phyloP scores from a whole-genome alignment of 2,329 filamentous ascomycete genomes.

The Lasiodiplodia gonubiensis region DNA sequence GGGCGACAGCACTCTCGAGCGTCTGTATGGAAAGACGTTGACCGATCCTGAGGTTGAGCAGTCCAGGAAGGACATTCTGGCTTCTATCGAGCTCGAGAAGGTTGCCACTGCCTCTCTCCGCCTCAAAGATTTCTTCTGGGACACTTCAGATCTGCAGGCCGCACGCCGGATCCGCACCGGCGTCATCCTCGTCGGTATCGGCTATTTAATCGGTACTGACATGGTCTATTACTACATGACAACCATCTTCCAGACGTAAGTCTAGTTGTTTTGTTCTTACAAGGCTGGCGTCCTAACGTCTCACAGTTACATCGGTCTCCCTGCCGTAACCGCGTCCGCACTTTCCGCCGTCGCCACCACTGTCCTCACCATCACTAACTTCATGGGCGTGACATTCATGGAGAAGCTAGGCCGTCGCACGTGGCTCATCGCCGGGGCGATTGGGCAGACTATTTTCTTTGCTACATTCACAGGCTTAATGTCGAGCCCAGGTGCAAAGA shows the following conservation, averaged over 20 bases:
- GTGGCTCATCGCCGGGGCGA: constrained; percentile 32
- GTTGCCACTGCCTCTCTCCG: constrained; percentile 30
- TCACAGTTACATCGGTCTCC: constrained; percentile 37
- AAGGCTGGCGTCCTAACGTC: constrained; percentile 39
- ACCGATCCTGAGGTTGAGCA: constrained; percentile 30
- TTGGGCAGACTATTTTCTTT: constrained; percentile 38
- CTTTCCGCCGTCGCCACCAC: constrained; percentile 37
- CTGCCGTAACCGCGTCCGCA: constrained; percentile 34
- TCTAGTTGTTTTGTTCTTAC: too few species aligned
- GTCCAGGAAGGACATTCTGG: constrained; percentile 35
- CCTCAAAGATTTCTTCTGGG: constrained; percentile 35
- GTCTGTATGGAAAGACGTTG: constrained; percentile 30
- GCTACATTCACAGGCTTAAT: constrained; percentile 38
- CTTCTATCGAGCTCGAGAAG: constrained; percentile 33
- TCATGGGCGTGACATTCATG: constrained; percentile 36
- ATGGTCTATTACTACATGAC: constrained; percentile 41
- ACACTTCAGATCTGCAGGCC: constrained; percentile 34
- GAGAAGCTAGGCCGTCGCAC: constrained; percentile 39
- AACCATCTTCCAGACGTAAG: constrained; percentile 25
- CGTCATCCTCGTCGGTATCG: constrained; percentile 47
- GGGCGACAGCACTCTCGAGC: constrained; percentile 36
- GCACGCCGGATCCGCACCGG: constrained; percentile 42
- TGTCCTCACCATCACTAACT: constrained; percentile 36
- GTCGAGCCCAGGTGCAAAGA: constrained; percentile 30
- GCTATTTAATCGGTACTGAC: constrained; percentile 51